Base-by-base conservation (phyloP, 441 rosid genomes). In the Biscutella laevigata region DNA sequence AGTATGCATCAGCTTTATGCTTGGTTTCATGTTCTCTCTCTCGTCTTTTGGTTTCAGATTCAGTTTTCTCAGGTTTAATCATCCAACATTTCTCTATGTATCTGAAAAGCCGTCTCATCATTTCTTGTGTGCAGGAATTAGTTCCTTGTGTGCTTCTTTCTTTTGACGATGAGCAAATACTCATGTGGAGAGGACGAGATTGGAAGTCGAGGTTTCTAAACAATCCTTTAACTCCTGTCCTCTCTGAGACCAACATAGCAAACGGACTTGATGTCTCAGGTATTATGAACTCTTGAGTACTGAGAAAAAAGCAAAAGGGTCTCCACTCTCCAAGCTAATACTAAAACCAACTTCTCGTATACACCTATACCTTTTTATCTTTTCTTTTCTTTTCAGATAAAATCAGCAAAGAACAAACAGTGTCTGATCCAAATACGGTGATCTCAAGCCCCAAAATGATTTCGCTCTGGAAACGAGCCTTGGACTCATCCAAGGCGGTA, bases 141-240 rank as follows among this genome's bases (percentile, higher is more conserved):
- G 94, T 84, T 61, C 97, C 97, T 22, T 90, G 95, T 8, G 82
- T 86, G 66, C 85, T 89, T 45, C 68, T 89, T 61, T 84, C 94
- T 51, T 89, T 86, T 55, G 97, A 84, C 16, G 85, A 89, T 45
- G 95, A 82, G 73, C 97, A 86, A 55, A 79, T 89, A 69, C 60
- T 89, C 75, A 76, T 86, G 77, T 89, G 95, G 95, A 79, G 97
- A 69, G 97, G 95, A 60, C 74, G 37, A 38, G 74, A 84, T 9
- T 89, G 95, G 95, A 86, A 78, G 67, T 70, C 94, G 6, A 77
- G 65, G 76, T 86, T 78, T 62, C 57, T 71, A 34, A 62, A 61
- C 52, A 46, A 38, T 44, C 67, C 76, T 47, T 54, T 75, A 54
- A 60, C 34, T 43, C 51, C 69, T 43, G 7, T 40, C 60, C 66